A percentile compares a stretch with the other conserved stretches of the same genome.
These are phyloP conservation scores for Scheffersomyces parashehatae DNA, from an alignment of 1,139 yeast species.

Conservation along the genomic window DNA sequence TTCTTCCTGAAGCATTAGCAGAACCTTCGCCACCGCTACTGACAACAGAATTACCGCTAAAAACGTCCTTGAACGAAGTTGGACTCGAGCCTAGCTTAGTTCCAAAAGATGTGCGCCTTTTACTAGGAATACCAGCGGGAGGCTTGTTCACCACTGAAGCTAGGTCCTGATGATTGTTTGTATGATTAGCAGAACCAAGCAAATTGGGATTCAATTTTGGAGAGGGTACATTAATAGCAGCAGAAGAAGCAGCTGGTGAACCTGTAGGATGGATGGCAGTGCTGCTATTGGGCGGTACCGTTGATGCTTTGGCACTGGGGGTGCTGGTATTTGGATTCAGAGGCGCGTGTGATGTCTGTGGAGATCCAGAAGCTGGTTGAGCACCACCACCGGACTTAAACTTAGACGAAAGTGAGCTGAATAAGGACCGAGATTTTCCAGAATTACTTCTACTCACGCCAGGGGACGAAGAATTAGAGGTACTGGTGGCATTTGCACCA, in stretches of 20 bases:
- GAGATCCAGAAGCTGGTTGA: too few species aligned
- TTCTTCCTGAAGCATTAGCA: not conserved
- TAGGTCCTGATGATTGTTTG: conserved; percentile 21
- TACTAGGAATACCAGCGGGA: conserved; percentile 19
- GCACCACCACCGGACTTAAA: conserved; percentile 31
- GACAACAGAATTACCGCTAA: not conserved
- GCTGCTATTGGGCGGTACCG: not conserved
- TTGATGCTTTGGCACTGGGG: not conserved
- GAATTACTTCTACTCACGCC: conserved; percentile 25
- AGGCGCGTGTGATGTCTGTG: too few species aligned
- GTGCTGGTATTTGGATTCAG: too few species aligned
- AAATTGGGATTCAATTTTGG: conserved; percentile 18
- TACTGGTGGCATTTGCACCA: not conserved
- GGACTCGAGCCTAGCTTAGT: conserved; percentile 1
- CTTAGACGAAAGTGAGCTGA: conserved; percentile 57
- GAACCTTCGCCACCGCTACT: not conserved
- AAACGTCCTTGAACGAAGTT: conserved; percentile 2
- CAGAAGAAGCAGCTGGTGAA: conserved; percentile 1
- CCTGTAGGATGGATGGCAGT: conserved; percentile 1
- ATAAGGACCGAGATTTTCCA: conserved; percentile 42
- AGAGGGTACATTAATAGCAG: conserved; percentile 9
- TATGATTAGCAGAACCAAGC: conserved; percentile 13
- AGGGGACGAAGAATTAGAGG: conserved; percentile 14
- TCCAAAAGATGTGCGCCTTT: conserved; percentile 9
- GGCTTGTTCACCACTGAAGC: conserved; percentile 21